Conservation (phyloP, 305 asterid species). For the Salvia sclarea region DNA sequence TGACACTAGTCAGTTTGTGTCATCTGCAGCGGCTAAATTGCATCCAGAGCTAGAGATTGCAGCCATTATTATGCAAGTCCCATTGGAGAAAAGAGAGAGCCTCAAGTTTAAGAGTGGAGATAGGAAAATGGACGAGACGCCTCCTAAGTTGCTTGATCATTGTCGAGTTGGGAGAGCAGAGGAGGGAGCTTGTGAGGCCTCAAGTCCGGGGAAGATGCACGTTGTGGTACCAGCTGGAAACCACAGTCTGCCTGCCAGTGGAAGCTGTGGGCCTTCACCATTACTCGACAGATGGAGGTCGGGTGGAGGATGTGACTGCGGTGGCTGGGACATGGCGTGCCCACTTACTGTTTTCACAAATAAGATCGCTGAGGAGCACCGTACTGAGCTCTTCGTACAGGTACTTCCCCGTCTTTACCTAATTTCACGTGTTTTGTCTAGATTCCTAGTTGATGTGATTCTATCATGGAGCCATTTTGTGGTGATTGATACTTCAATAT, state of each 20-base stretch:
- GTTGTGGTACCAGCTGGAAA: conserved; percentile 81
- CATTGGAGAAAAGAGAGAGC: conserved; percentile 68
- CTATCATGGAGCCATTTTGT: not conserved
- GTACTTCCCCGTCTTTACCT: conserved; percentile 43
- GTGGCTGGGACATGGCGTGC: conserved; percentile 98
- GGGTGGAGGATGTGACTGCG: conserved; percentile 97
- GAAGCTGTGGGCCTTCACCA: conserved; percentile 62
- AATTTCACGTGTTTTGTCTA: not conserved
- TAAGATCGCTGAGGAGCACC: conserved; percentile 40
- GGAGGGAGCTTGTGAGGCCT: conserved; percentile 31
- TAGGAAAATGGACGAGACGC: conserved; percentile 34
- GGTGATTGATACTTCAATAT: not conserved
- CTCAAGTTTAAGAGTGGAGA: conserved; percentile 56
- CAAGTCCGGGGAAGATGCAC: conserved; percentile 45
- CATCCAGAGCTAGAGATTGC: conserved; percentile 68
- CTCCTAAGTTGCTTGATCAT: conserved; percentile 41
- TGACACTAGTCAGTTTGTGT: conserved; percentile 33
- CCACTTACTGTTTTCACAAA: conserved; percentile 63
- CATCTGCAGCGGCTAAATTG: conserved; percentile 41
- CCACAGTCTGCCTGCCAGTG: conserved; percentile 66
- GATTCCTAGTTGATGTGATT: not conserved
- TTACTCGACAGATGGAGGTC: conserved; percentile 83
- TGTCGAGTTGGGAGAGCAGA: conserved; percentile 36
- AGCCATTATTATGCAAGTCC: conserved; percentile 66
- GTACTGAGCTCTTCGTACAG: conserved; percentile 65